Base-by-base conservation (phyloP, 129 eudicot genomes). In the Silybum marianum region DNA sequence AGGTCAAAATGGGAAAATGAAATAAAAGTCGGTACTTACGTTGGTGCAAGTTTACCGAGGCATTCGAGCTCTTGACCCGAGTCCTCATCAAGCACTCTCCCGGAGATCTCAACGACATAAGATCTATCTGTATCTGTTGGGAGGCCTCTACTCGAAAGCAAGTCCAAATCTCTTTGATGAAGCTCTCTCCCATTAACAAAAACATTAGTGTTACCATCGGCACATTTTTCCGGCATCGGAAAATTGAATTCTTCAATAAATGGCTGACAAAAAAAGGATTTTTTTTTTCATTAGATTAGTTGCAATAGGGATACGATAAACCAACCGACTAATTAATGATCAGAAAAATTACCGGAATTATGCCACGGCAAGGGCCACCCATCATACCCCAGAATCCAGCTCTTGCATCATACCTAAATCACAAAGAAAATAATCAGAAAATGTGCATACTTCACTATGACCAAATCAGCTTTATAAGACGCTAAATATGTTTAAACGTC, bases 331-430 rank as follows among this genome's bases (percentile, higher is more conserved):
- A 9, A 25, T 67, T 72, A 9, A 25, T 67, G 58, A 78, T 72
- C 78, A 73, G 77, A 79, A 80, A 78, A 78, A 21, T 83, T 93
- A 96, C 99, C 39, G 99, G 99, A 77, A 96, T 77, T 65, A 96
- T 96, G 82, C 99, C 99, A 38, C 93, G 97, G 78, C 99, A 93
- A 83, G 98, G 95, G 74, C 99, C 97, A 44, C 98, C 99, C 69
- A 96, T 88, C 69, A 85, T 86, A 69, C 99, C 99, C 99, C 99
- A 96, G 71, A 96, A 96, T 76, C 99, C 99, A 83, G 97, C 99
- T 81, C 92, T 84, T 26, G 81, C 82, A 77, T 96, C 99, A 78
- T 96, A 96, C 99, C 99, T 96, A 83, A 62, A 78, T 72, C 69
- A 46, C 60, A 66, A 23, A 38, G 9, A 19, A 24, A 38, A 7